Percentiles rank a stretch among this genome's conserved stretches.
phyloP scores from a whole-genome alignment of 768 basidiomycete species.

The Boletus sp. region DNA sequence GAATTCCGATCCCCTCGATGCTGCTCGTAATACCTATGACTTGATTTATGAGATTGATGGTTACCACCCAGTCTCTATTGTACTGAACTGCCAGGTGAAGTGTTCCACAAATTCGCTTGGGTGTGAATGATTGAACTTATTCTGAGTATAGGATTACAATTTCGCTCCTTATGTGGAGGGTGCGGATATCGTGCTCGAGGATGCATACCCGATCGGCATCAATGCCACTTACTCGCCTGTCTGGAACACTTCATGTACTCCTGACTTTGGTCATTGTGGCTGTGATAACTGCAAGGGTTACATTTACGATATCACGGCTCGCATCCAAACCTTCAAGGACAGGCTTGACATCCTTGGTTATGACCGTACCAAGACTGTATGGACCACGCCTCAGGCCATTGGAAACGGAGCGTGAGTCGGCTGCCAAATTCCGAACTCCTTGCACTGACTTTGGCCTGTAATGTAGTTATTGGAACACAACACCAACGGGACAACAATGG shows the following conservation, averaged over 20 bases:
- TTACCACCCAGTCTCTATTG: constrained; percentile 57
- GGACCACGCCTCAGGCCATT: constrained; percentile 78
- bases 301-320: constrained; percentile 59
- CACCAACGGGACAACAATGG: constrained; percentile 29
- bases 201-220: constrained; percentile 40
- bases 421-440: neutral
- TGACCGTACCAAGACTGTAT: constrained; percentile 63
- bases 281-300: constrained; percentile 63
- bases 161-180: constrained; percentile 58
- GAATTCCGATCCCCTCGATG: constrained; percentile 59
- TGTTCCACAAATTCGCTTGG: neutral
- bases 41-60: constrained; percentile 48
- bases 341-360: constrained; percentile 60
- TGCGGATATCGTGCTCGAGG: constrained; percentile 64
- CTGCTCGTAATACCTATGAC: constrained; percentile 46
- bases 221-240: constrained; percentile 59
- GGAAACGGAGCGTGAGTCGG: constrained; percentile 43
- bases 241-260: constrained; percentile 60
- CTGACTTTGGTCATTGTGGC: constrained; percentile 70
- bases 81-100: constrained; percentile 44
- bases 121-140: neutral
- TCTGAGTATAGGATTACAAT: constrained; percentile 50
- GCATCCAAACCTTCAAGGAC: constrained; percentile 63
- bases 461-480: constrained; percentile 29
- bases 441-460: neutral